Base-by-base conservation (phyloP, 306 rosid genomes). In the Cajanus cajan region DNA sequence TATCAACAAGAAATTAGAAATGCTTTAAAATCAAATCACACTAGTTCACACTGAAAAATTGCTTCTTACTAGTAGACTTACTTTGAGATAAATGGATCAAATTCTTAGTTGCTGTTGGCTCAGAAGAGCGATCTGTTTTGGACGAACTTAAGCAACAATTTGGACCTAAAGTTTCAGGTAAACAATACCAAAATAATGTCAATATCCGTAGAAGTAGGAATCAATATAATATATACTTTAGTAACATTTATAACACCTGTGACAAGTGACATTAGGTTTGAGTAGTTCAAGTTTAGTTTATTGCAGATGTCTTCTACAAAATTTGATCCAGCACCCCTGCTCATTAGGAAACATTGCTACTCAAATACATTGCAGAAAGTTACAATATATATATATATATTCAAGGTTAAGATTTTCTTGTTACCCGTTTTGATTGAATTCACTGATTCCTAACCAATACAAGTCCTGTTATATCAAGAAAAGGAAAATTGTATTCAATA, bases 81-180 rank as follows among this genome's bases (percentile, higher is more conserved):
- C 98, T 88, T 79, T 94, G 97, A 70, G 90, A 62, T 5, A 90
- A 63, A 84, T 92, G 97, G 69, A 94, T 82, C 90, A 94, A 68
- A 82, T 89, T 90, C 82, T 81, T 92, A 0, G 93, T 92, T 41
- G 98, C 72, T 18, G 97, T 76, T 64, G 95, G 73, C 68, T 89
- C n/a, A n/a, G n/a, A n/a, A n/a, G n/a, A n/a, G n/a, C n/a, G n/a
- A n/a, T n/a, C n/a, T n/a, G n/a, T n/a, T n/a, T n/a, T 47, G 8
- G 96, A 77, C 34, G 89, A 64, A 63, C 87, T 87, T 41, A 90
- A 0, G 72, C 89, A 90, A 43, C 90, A 88, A 75, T 90, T 93
- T 71, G 84, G 87, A 9, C 98, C 98, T 93, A 70, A 48, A 58
- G 55, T 55, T 63, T 2, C 2, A 34, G 2, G 18, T 71, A 59